A percentile compares a stretch with the other conserved stretches of the same genome.
Evolutionary conservation across 2,329 filamentous ascomycete genomes (phyloP).

Genomic region (Talaromyces sp.): DNA sequence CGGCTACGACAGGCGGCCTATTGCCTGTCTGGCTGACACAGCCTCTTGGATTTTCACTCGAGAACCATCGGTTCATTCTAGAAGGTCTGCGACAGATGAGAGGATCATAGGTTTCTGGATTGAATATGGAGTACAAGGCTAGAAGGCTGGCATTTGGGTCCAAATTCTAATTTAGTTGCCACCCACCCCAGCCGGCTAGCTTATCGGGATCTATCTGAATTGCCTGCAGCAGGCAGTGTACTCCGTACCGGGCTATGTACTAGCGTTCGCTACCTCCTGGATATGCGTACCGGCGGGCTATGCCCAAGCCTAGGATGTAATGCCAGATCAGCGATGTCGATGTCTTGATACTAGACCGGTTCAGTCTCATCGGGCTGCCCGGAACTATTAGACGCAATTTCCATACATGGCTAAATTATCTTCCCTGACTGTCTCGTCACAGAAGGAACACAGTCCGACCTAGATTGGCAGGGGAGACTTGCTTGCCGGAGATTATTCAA

Average conservation of each 20-base stretch:
- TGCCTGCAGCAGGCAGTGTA: background rate
- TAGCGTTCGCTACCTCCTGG: background rate
- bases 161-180: constrained; percentile 13
- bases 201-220: constrained; percentile 9
- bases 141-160: constrained; percentile 2
- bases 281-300: background rate
- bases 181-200: constrained; percentile 7
- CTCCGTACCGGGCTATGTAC: background rate
- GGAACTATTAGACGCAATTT: background rate
- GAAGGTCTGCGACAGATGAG: background rate
- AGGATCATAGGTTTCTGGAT: background rate
- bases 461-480: background rate
- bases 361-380: background rate
- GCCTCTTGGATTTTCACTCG: background rate
- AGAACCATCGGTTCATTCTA: background rate
- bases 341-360: background rate
- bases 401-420: background rate
- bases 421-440: constrained; percentile 1
- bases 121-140: background rate
- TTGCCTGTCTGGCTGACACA: constrained; percentile 4
- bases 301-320: background rate
- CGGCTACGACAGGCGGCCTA: background rate
- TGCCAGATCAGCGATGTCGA: background rate
- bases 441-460: background rate
- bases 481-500: constrained; percentile 7